These are phyloP conservation scores for Sphaerulina populicola DNA, from an alignment of 2,329 filamentous ascomycete genomes.

Conservation along the genomic window DNA sequence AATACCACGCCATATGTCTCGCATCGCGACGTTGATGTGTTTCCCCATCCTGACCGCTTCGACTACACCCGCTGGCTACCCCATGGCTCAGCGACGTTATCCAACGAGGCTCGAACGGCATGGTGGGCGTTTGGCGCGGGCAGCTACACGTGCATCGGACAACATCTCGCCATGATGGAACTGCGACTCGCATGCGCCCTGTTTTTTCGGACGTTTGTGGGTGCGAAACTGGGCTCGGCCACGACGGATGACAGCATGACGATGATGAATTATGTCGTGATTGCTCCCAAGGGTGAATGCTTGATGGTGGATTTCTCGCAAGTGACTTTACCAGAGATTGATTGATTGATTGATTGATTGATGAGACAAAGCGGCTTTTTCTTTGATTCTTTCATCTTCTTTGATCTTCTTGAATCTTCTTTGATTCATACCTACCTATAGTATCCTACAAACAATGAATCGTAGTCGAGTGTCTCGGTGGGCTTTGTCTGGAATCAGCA, in stretches of 20 bases:
- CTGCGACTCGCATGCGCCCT: constrained; percentile 21
- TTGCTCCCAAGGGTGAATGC: constrained; percentile 17
- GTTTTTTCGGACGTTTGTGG: constrained; percentile 23
- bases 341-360: no score
- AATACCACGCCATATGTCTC: constrained; percentile 24
- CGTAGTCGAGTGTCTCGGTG: not conserved
- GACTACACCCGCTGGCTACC: constrained; percentile 21
- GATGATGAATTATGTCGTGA: constrained; percentile 28
- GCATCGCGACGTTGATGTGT: constrained; percentile 15
- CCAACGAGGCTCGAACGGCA: constrained; percentile 18
- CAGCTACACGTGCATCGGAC: constrained; percentile 24
- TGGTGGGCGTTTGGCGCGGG: constrained; percentile 28
- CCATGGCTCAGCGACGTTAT: not conserved
- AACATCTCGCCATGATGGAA: constrained; percentile 28
- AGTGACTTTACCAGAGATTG: not conserved
- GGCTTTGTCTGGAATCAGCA: not conserved
- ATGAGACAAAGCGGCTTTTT: no score
- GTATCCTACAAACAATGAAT: not conserved
- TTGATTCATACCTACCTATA: no score
- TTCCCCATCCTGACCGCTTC: constrained; percentile 18
- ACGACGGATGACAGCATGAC: constrained; percentile 25
- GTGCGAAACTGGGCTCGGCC: constrained; percentile 19
- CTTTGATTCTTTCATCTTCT: no score
- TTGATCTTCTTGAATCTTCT: not conserved
- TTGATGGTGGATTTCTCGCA: not conserved